A percentile compares a stretch with the other conserved stretches of the same genome.
These are phyloP conservation scores for Triticum monococcum DNA, from an alignment of 176 grass and related monocot genomes.

Conservation along the genomic window DNA sequence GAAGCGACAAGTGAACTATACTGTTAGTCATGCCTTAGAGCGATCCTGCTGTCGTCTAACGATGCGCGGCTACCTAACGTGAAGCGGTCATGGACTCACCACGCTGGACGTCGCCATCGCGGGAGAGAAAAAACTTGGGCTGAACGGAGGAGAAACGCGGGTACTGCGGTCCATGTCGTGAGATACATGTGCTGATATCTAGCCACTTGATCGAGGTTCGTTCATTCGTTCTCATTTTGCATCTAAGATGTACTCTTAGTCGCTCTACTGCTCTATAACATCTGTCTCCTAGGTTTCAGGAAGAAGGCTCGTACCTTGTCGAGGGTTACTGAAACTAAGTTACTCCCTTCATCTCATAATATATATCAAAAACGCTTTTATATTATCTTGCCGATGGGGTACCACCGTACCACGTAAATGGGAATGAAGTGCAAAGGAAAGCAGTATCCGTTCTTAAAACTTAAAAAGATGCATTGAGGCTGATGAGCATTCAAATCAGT, in stretches of 20 bases:
- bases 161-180: neutral
- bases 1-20: neutral
- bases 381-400: no score
- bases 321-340: neutral
- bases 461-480: neutral
- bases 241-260: neutral
- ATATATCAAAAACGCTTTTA: no score
- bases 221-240: neutral
- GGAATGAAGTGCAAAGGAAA: neutral
- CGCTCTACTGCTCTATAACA: no score
- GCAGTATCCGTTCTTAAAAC: neutral
- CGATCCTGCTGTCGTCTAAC: neutral
- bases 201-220: neutral
- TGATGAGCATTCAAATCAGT: conserved; percentile 10
- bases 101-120: neutral
- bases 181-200: conserved; percentile 18
- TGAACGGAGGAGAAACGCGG: neutral
- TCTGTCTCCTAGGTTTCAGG: neutral
- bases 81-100: neutral
- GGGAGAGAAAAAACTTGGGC: neutral
- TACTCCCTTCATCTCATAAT: no score
- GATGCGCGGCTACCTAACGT: neutral
- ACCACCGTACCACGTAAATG: neutral
- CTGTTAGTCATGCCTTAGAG: neutral
- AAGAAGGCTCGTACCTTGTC: neutral